Evolutionary conservation across 306 rosid species (phyloP), one percentile per base, ranked within the genome.

Genomic region (Boehmeria nivea): DNA sequence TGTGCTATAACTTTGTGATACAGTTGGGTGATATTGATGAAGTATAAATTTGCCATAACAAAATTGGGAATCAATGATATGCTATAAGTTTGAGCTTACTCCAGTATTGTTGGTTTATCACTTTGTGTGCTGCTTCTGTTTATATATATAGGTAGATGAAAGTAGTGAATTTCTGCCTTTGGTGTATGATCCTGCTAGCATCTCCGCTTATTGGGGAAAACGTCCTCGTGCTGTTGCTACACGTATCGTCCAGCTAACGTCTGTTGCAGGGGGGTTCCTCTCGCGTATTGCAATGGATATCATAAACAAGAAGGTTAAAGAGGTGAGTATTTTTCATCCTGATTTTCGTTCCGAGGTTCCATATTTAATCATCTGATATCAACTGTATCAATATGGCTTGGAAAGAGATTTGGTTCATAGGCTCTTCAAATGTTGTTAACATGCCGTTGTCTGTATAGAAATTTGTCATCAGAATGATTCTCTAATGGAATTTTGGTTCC

Each of bases 241-340:
- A 2, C 94, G 98, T 43, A 65, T 84, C 31, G 81, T 81, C 63
- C 98, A 90, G 64, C 66, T 90, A 71, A 67, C 84, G 62, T 90
- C 98, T 58, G 98, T 90, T 61, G 88, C 91, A n/a, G 98, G 98
- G 49, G 95, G 94, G 23, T 90, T 90, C 72, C 95, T 90, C 56
- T 90, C 98, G 0, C 90, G 80, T 25, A 69, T 91, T 72, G 78
- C 76, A 22, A 70, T 53, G 76, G 98, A 91, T 64, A 80, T 91
- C 49, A 48, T 91, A 64, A 84, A 82, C 79, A 91, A 91, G 76
- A 87, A 82, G 68, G 78, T 84, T 70, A 91, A 87, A 65, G 87
- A 87, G 96, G 98, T 84, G 60, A 63, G 60, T 72, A 26, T 24
- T 6, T n/a, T 56, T n/a, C 67, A 18, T 44, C 57, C 17, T 43